Percentiles rank a stretch among this genome's conserved stretches.
These are phyloP conservation scores for Mucor piriformis DNA, from an alignment of 371 early-diverging fungal species.

Conservation along the genomic window DNA sequence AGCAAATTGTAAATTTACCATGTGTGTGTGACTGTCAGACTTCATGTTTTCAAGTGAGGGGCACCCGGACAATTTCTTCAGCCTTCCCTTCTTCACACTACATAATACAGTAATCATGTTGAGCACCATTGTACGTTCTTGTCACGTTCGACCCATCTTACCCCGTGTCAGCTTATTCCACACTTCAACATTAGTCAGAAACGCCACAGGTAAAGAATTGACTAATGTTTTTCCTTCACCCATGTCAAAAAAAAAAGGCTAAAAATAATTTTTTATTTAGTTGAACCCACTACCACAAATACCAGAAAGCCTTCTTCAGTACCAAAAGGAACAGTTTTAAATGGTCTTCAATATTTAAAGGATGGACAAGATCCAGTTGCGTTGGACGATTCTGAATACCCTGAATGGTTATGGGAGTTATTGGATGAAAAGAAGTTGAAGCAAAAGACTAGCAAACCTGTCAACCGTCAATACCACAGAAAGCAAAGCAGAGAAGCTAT, in stretches of 20 bases:
- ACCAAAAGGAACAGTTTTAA: slow-evolving; percentile 79
- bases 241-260: slow-evolving; percentile 2
- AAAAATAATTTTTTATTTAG: neutral
- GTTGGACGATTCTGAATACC: slow-evolving; percentile 83
- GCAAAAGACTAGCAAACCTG: slow-evolving; percentile 50
- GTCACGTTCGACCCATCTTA: slow-evolving; percentile 11
- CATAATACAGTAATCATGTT: slow-evolving; percentile 6
- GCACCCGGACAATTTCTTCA: slow-evolving; percentile 1
- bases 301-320: slow-evolving; percentile 41
- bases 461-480: slow-evolving; percentile 67
- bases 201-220: slow-evolving; percentile 16
- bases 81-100: neutral
- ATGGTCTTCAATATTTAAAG: slow-evolving; percentile 84
- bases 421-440: slow-evolving; percentile 66
- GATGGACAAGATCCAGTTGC: slow-evolving; percentile 88
- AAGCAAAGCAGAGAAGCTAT: slow-evolving; percentile 68
- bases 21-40: neutral
- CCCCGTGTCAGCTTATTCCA: slow-evolving; percentile 19
- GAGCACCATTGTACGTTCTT: slow-evolving; percentile 20
- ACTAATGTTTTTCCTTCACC: neutral
- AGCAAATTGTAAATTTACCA: no score
- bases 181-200: slow-evolving; percentile 9
- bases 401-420: slow-evolving; percentile 91
- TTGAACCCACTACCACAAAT: neutral
- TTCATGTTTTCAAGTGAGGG: neutral